Conservation (phyloP, 768 basidiomycete genomes). For the Rubroboletus pulcherrimus region DNA sequence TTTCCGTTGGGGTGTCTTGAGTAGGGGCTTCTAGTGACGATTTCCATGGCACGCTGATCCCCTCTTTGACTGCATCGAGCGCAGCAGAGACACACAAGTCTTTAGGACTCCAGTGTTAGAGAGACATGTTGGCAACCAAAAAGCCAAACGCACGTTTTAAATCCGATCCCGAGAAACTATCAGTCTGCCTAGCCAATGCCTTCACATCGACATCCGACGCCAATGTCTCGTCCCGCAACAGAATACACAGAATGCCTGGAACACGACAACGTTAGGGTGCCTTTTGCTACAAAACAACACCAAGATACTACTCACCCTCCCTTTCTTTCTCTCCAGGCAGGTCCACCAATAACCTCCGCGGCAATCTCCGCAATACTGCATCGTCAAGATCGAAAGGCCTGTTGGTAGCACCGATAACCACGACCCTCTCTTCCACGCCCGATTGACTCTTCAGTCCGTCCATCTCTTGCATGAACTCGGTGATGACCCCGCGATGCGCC, state of each 20-base stretch:
- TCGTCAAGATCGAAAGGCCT: slow-evolving; percentile 88
- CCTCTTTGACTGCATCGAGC: slow-evolving; percentile 86
- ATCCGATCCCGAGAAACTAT: slow-evolving; percentile 91
- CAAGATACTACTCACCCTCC: slow-evolving; percentile 52
- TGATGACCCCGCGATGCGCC: slow-evolving; percentile 84
- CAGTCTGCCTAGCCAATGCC: slow-evolving; percentile 64
- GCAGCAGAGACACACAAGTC: slow-evolving; percentile 93
- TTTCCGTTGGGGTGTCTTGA: neutral
- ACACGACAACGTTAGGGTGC: slow-evolving; percentile 2
- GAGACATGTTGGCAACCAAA: neutral
- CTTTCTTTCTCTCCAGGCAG: slow-evolving; percentile 84
- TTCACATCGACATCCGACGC: slow-evolving; percentile 60
- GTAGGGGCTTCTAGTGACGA: slow-evolving; percentile 4
- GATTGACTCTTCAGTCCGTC: slow-evolving; percentile 72
- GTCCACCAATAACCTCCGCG: slow-evolving; percentile 83
- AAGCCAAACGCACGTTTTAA: slow-evolving; percentile 69
- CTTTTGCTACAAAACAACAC: neutral
- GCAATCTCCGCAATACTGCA: slow-evolving; percentile 84
- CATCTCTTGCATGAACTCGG: slow-evolving; percentile 97
- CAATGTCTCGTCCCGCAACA: slow-evolving; percentile 77
- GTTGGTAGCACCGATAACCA: slow-evolving; percentile 94
- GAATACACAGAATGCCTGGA: slow-evolving; percentile 81
- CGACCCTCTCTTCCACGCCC: slow-evolving; percentile 67
- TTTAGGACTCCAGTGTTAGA: slow-evolving; percentile 30
- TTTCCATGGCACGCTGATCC: slow-evolving; percentile 76